Evolutionary conservation across 192 early-diverging fungal species (phyloP).

Genomic region (Umbelopsis sp.): DNA sequence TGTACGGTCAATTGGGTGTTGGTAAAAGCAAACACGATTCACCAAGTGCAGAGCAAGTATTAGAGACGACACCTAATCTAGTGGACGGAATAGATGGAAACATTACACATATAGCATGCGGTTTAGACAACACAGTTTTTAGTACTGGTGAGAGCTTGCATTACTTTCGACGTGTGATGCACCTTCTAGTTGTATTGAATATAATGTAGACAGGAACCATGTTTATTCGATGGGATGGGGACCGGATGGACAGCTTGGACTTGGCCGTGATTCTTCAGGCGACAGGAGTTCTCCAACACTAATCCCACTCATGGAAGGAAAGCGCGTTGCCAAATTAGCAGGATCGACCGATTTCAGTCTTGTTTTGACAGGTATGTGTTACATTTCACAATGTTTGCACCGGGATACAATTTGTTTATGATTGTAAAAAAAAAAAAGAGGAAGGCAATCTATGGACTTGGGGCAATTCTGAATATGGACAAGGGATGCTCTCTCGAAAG

Average conservation of each 20-base stretch:
- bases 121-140: conserved; percentile 68
- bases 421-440: conserved; percentile 18
- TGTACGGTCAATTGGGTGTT: conserved; percentile 70
- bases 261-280: conserved; percentile 45
- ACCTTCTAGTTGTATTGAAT: background rate
- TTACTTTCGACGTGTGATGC: background rate
- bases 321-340: conserved; percentile 49
- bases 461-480: conserved; percentile 80
- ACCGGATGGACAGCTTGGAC: conserved; percentile 74
- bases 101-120: conserved; percentile 61
- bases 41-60: conserved; percentile 21
- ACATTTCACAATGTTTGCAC: background rate
- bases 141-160: conserved; percentile 46
- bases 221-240: conserved; percentile 77
- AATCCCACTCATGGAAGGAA: conserved; percentile 45
- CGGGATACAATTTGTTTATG: background rate
- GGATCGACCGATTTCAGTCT: conserved; percentile 72
- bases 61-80: conserved; percentile 23
- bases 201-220: conserved; percentile 38
- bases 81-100: conserved; percentile 33
- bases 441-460: conserved; percentile 64
- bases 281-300: conserved; percentile 46
- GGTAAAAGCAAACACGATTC: conserved; percentile 39
- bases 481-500: conserved; percentile 63
- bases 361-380: conserved; percentile 43